Evolutionary conservation across 371 early-diverging fungal genomes (phyloP), one percentile per base, ranked within the genome.

Genomic region (Rhizopus stolonifer): DNA sequence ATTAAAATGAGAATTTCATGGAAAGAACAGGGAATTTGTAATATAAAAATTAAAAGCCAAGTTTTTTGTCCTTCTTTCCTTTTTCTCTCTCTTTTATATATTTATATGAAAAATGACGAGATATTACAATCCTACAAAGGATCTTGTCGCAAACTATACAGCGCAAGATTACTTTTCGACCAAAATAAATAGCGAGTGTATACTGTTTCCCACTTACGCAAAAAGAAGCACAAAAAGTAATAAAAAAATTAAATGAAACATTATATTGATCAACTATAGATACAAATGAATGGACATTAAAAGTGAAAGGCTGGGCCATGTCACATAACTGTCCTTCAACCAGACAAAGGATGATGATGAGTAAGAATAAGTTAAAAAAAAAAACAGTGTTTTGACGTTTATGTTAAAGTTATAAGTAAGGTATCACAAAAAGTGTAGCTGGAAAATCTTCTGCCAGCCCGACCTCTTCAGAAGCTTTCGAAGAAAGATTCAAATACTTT

Each of bases 401-500:
- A n/a, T n/a, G n/a, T n/a, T n/a, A n/a, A 40, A 14, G 18, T 15
- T 26, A 43, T n/a, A 19, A 22, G 29, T 11, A 38, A 74, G 74
- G 68, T 49, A 52, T 74, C 40, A 65, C 74, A 32, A 67, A 65
- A 42, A 70, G 59, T 56, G 60, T 74, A 17, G 65, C 58, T 11
- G 65, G 60, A 17, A 53, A 64, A 57, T 49, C 54, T 31, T 59
- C 65, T 59, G 49, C 60, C 48, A 68, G 67, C 54, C 54, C 32
- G 23, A 49, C 53, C n/a, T 46, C 60, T 11, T 52, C 53, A n/a
- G 50, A 54, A 54, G 52, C 57, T 52, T 74, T 74, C 61, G 66
- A 74, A 40, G 49, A 70, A 40, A 62, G 70, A 48, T 74, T 74
- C 57, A 74, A 65, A 49, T 74, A 74, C 34, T 74, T 74, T 52